Evolutionary conservation across 805 yeast genomes (phyloP), one percentile per base, ranked within the genome.

Genomic region (Priceomyces haplophilus): DNA sequence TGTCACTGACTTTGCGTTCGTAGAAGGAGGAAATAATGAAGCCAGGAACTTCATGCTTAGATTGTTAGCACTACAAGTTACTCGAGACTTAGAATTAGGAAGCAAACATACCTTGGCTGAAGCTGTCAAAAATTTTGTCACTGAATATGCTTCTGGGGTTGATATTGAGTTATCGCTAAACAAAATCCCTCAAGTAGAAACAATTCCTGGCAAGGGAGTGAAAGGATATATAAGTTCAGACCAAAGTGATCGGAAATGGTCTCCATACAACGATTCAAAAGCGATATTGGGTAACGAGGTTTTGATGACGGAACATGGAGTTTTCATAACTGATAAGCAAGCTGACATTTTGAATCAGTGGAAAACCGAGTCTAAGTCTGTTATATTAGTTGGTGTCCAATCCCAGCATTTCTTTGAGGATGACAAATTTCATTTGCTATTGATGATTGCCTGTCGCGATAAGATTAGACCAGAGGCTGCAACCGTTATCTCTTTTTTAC

Each of bases 61-160:
- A 15, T 31, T 53, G 5, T 43, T 52, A 20, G 67, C 69, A 2
- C 52, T 76, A 4, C 84, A 82, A 55, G 59, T 76, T 1, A 66
- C 81, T 0, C 65, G 79, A 46, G 85, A 80, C 46, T 58, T 84
- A 47, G 93, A 85, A 50, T 54, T 69, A 19, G 72, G 76, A 13
- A 83, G 90, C 0, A 79, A 73, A 34, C 93, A 85, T 58, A 90
- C 91, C 1, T 65, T 85, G 32, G 83, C 87, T 0, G 55, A 63
- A 19, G 83, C 88, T 0, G 76, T 84, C 1, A 72, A 72, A 30
- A 43, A 38, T 1, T 67, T 62, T 40, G 45, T 60, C 15, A 54
- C 51, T 8, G 57, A 54, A 3, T 74, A 68, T 46, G 70, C 72
- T 3, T 55, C 56, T 11, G 51, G 29, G 2, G 48, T 46, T 3